These are phyloP conservation scores for Penicillium carneum DNA, from an alignment of 2,329 filamentous ascomycete genomes.

Conservation along the genomic window DNA sequence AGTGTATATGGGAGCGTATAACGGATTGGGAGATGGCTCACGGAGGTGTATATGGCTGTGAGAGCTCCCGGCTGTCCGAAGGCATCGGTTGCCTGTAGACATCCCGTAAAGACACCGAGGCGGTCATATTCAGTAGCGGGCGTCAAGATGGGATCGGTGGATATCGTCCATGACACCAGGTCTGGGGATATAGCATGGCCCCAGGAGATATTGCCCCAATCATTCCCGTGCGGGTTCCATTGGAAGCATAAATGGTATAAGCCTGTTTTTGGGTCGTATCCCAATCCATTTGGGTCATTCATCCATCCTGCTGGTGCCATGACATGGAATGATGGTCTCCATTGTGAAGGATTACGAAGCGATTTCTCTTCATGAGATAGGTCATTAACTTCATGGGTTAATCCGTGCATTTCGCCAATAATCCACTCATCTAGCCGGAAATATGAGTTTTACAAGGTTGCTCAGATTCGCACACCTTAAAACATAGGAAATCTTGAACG, in stretches of 20 bases:
- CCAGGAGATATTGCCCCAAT: conserved; percentile 56
- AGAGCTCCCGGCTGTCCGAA: conserved; percentile 39
- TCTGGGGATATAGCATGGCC: conserved; percentile 50
- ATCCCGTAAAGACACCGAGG: conserved; percentile 55
- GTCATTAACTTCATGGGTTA: neutral
- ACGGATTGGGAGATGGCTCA: conserved; percentile 51
- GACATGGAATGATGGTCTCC: conserved; percentile 49
- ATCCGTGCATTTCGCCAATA: too few species aligned
- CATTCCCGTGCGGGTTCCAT: conserved; percentile 53
- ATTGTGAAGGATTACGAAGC: conserved; percentile 10
- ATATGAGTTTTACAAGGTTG: too few species aligned
- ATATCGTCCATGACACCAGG: conserved; percentile 49
- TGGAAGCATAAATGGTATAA: conserved; percentile 55
- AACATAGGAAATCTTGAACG: neutral
- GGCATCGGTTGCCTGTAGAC: conserved; percentile 42
- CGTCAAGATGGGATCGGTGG: conserved; percentile 39
- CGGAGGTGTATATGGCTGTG: conserved; percentile 53
- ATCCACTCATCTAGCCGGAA: too few species aligned
- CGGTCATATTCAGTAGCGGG: conserved; percentile 50
- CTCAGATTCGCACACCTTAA: too few species aligned
- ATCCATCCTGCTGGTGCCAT: conserved; percentile 53
- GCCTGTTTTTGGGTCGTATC: conserved; percentile 50
- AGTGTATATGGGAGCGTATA: conserved; percentile 49
- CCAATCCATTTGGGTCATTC: conserved; percentile 55
- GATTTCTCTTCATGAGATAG: neutral